A percentile compares a stretch with the other conserved stretches of the same genome.
These are phyloP conservation scores for Trichosporon sp. DNA, from an alignment of 1,284 basidiomycete species.

Conservation along the genomic window DNA sequence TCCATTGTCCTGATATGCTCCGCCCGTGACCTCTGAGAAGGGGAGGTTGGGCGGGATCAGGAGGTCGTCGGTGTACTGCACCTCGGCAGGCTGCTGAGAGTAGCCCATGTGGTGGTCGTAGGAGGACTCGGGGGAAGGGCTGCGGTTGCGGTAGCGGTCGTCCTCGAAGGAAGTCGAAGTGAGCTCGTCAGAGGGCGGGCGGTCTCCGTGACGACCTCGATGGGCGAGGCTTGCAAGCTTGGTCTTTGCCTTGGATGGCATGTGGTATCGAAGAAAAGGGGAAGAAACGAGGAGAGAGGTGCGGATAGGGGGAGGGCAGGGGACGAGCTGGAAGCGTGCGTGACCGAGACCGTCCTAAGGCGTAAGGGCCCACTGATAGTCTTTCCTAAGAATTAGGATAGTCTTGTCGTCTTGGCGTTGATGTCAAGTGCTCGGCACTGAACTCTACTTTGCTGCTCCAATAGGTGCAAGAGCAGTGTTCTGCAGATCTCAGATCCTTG, in stretches of 20 bases:
- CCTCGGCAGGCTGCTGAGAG: constrained; percentile 16
- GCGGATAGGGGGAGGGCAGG: not conserved
- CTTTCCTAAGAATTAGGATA: not conserved
- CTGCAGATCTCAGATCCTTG: not conserved
- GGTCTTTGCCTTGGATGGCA: not conserved
- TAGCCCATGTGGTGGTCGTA: constrained; percentile 15
- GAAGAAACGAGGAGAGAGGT: not conserved
- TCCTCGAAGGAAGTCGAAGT: constrained; percentile 3
- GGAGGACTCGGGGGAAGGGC: constrained; percentile 11
- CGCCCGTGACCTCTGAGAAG: constrained; percentile 24
- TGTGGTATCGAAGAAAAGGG: not conserved
- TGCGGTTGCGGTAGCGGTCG: constrained; percentile 5
- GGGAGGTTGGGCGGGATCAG: constrained; percentile 30
- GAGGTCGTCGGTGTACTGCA: constrained; percentile 26
- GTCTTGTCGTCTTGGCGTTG: not conserved
- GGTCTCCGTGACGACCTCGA: constrained; percentile 3
- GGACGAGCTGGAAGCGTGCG: not conserved
- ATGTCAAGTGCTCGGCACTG: not conserved
- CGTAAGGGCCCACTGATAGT: not conserved
- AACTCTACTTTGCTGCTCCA: not conserved
- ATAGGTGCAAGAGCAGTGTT: not conserved
- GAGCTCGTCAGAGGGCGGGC: constrained; percentile 3
- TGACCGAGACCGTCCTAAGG: not conserved
- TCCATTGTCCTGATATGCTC: constrained; percentile 12
- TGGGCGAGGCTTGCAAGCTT: not conserved